Conservation (phyloP, 1,284 basidiomycete genomes). For the Apiotrichum domesticum region DNA sequence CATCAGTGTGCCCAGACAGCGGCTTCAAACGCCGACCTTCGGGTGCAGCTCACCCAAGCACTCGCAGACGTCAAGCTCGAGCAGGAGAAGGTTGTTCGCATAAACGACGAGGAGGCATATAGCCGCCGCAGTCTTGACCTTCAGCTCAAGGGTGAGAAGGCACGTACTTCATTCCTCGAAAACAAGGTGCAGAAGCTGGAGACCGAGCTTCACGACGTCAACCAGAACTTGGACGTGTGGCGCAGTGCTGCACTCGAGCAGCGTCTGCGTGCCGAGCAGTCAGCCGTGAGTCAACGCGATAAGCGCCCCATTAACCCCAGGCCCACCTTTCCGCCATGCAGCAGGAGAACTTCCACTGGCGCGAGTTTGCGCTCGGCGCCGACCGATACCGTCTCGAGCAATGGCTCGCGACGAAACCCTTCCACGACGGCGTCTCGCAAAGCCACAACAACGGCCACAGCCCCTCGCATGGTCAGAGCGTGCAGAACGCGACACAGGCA, state of each 20-base stretch:
- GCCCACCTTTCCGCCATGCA: conserved; percentile 16
- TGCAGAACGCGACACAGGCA: too few species aligned
- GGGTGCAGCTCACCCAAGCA: conserved; percentile 12
- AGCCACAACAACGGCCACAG: too few species aligned
- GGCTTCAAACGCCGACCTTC: conserved; percentile 2
- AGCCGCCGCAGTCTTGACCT: conserved; percentile 12
- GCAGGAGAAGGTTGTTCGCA: conserved; percentile 11
- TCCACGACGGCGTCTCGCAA: conserved; percentile 2
- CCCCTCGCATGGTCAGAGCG: too few species aligned
- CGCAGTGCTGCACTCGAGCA: conserved; percentile 14
- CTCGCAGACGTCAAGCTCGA: conserved; percentile 7
- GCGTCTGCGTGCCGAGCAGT: conserved; percentile 15
- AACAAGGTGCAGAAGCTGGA: conserved; percentile 9
- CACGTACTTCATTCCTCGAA: conserved; percentile 14
- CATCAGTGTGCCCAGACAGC: not conserved
- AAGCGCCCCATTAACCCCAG: not conserved
- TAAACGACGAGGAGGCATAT: conserved; percentile 10
- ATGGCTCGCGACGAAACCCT: conserved; percentile 13
- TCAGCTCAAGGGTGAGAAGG: conserved; percentile 18
- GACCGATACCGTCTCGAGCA: conserved; percentile 15
- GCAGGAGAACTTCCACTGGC: conserved; percentile 21
- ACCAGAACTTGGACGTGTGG: conserved; percentile 16
- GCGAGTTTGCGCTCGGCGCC: conserved; percentile 19
- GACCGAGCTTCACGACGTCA: conserved; percentile 7
- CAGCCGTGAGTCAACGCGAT: not conserved